Evolutionary conservation across 2,329 filamentous ascomycete species (phyloP), one percentile per base, ranked within the genome.

Genomic region (Exophiala aquamarina): DNA sequence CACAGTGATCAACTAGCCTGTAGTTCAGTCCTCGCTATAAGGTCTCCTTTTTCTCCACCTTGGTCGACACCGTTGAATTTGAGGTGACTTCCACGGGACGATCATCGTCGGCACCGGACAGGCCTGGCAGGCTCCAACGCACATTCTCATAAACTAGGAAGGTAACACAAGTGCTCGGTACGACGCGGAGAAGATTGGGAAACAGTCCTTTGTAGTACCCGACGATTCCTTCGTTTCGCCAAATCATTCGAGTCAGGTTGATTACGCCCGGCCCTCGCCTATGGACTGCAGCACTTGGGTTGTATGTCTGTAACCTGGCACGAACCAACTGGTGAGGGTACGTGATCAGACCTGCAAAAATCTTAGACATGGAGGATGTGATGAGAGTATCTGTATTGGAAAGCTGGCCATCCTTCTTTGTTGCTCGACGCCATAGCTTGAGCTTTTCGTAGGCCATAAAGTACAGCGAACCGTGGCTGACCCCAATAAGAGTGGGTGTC

Each of bases 91-190:
- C 45, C 8, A 41, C 38, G 10, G 6, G 23, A 11, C 11, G 23
- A 11, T 11, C 23, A 11, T 26, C 23, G 11, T 21, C 28, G 17
- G 33, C 18, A 6, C 53, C 50, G 45, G 56, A 52, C 11, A 59
- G 35, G 29, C 53, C 42, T 14, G 57, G 57, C 26, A 59, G 35
- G 9, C 29, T 41, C 57, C 79, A 82, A 70, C 86, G 90, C 50
- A 86, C 84, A 67, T 97, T 97, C 73, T 98, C 93, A 69, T 97
- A 97, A 18, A 97, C 91, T 60, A 98, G 69, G 65, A 98, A 97
- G 1, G 92, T 97, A 44, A 96, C 89, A 81, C 93, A 95, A 3
- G 93, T 97, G 23, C 90, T 91, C 3, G 93, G 93, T 67, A 98
- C 75, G 20, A 97, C 93, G 52, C 93, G 81, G 42, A 95, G 74